Evolutionary conservation across 2,329 filamentous ascomycete species (phyloP).

Genomic region (Penicillium sp.): DNA sequence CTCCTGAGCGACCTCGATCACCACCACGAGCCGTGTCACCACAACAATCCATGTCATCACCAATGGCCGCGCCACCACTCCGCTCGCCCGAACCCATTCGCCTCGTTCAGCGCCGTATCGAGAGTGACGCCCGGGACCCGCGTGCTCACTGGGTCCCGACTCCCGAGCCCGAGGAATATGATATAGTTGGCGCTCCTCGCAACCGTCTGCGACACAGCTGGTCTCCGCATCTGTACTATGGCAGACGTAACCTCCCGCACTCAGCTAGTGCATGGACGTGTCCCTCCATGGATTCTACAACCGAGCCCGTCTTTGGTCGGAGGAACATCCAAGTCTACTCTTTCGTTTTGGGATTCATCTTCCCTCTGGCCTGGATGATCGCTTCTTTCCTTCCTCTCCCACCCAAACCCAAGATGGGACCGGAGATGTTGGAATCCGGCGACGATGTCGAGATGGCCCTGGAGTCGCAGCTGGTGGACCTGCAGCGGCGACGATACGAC

Average conservation of each 20-base stretch:
- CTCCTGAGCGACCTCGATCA: slow-evolving; percentile 11
- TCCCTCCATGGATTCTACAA: slow-evolving; percentile 63
- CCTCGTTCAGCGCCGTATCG: slow-evolving; percentile 21
- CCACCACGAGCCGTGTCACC: slow-evolving; percentile 5
- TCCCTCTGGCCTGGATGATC: slow-evolving; percentile 77
- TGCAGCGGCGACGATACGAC: slow-evolving; percentile 49
- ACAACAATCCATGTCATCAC: neutral
- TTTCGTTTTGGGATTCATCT: slow-evolving; percentile 71
- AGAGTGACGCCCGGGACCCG: slow-evolving; percentile 37
- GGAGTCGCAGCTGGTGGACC: slow-evolving; percentile 40
- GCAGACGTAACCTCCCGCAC: slow-evolving; percentile 54
- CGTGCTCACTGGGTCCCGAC: slow-evolving; percentile 41
- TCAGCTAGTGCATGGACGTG: slow-evolving; percentile 63
- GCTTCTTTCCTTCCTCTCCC: slow-evolving; percentile 70
- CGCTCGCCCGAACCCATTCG: slow-evolving; percentile 8
- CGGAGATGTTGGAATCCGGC: slow-evolving; percentile 48
- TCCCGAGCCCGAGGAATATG: slow-evolving; percentile 22
- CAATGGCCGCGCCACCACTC: slow-evolving; percentile 4
- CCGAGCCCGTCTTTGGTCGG: slow-evolving; percentile 57
- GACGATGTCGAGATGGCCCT: slow-evolving; percentile 43
- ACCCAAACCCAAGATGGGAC: slow-evolving; percentile 46
- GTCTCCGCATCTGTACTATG: slow-evolving; percentile 66
- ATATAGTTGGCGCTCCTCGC: slow-evolving; percentile 30
- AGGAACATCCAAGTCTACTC: slow-evolving; percentile 69
- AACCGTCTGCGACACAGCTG: slow-evolving; percentile 56